Conservation (phyloP, 352 stramenopile genomes). For the Phytophthora nicotianae region DNA sequence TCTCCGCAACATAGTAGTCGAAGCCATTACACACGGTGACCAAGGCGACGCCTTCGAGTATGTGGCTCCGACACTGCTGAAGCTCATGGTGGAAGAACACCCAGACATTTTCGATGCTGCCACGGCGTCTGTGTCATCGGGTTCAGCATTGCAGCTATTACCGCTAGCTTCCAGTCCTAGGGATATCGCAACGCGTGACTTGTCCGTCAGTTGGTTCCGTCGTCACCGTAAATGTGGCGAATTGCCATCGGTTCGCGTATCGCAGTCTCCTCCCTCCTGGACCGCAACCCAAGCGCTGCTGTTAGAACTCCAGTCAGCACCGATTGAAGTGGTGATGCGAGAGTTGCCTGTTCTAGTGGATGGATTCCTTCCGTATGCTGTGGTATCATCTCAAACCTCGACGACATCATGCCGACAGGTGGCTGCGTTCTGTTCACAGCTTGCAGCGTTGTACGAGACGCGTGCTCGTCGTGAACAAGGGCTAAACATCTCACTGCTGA, state of each 20-base stretch:
- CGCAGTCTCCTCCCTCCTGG: constrained; percentile 31
- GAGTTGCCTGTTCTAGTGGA: constrained; percentile 40
- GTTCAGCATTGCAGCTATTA: constrained; percentile 30
- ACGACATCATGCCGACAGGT: constrained; percentile 18
- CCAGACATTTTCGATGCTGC: constrained; percentile 46
- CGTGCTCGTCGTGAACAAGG: constrained; percentile 37
- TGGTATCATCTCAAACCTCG: constrained; percentile 24
- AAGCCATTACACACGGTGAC: constrained; percentile 39
- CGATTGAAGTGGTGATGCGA: constrained; percentile 36
- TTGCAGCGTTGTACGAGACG: constrained; percentile 43
- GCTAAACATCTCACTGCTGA: constrained; percentile 30
- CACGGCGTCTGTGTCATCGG: constrained; percentile 15
- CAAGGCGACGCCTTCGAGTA: constrained; percentile 56
- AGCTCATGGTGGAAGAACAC: constrained; percentile 62
- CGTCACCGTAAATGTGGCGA: constrained; percentile 23
- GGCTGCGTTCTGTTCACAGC: constrained; percentile 40
- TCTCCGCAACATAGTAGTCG: constrained; percentile 50
- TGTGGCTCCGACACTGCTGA: constrained; percentile 50
- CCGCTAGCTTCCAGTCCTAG: constrained; percentile 28
- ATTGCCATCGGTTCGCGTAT: constrained; percentile 13
- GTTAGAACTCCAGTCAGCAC: constrained; percentile 39
- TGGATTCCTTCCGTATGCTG: constrained; percentile 39
- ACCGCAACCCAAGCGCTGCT: constrained; percentile 32
- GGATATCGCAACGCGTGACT: constrained; percentile 27
- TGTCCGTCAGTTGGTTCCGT: constrained; percentile 41